Evolutionary conservation across 257 asterid species (phyloP).

Genomic region (Henckelia pumila): DNA sequence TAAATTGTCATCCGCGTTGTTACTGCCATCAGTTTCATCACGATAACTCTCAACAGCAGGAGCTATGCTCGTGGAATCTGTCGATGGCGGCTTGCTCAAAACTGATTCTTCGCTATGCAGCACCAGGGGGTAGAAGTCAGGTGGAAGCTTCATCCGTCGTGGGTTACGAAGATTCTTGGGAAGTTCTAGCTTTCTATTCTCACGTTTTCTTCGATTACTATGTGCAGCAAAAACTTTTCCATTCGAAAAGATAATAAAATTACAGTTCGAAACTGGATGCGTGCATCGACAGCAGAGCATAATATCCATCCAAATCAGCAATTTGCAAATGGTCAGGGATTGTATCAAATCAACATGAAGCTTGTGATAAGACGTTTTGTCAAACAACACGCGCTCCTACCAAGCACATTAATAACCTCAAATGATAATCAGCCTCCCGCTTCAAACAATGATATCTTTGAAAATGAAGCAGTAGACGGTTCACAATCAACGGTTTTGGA

Average conservation of each 20-base stretch:
- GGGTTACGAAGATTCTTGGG: slow-evolving; percentile 63
- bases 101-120: slow-evolving; percentile 23
- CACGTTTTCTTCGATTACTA: slow-evolving; percentile 21
- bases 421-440: background rate
- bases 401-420: background rate
- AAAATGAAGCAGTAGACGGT: background rate
- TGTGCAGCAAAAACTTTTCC: slow-evolving; percentile 32
- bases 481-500: background rate
- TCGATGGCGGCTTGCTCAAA: background rate
- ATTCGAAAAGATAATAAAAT: slow-evolving; percentile 21
- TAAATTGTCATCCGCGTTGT: slow-evolving; percentile 27
- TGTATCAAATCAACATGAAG: slow-evolving; percentile 6
- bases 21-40: slow-evolving; percentile 19
- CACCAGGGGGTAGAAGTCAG: slow-evolving; percentile 36
- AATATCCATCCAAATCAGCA: slow-evolving; percentile 35
- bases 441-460: background rate
- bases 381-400: slow-evolving; percentile 31
- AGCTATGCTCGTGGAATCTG: slow-evolving; percentile 16
- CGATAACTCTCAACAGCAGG: slow-evolving; percentile 25
- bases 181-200: slow-evolving; percentile 37
- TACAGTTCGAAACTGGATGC: slow-evolving; percentile 18
- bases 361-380: slow-evolving; percentile 38
- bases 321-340: slow-evolving; percentile 1
- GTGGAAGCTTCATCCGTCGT: slow-evolving; percentile 55
- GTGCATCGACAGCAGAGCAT: slow-evolving; percentile 21